phyloP scores from a whole-genome alignment of 2,329 filamentous ascomycete genomes.

The Trichoderma koningii region DNA sequence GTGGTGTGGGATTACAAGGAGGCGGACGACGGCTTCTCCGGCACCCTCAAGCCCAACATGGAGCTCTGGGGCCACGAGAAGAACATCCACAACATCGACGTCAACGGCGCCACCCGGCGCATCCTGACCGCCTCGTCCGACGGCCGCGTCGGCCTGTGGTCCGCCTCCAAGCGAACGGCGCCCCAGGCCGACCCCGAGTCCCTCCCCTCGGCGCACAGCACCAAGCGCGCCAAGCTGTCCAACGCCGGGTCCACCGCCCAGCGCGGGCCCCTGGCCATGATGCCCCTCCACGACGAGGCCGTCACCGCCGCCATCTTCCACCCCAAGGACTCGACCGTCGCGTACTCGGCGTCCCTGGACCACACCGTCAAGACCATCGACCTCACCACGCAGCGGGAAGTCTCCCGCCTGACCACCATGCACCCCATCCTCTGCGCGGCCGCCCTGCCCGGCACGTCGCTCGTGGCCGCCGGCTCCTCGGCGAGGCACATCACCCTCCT shows the following conservation, averaged over 20 bases:
- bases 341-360: conserved; percentile 89
- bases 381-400: conserved; percentile 74
- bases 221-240: conserved; percentile 75
- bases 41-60: conserved; percentile 68
- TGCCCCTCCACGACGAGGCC: conserved; percentile 70
- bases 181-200: conserved; percentile 71
- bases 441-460: conserved; percentile 66
- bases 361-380: conserved; percentile 91
- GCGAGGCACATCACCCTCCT: conserved; percentile 89
- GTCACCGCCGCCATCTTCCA: conserved; percentile 85
- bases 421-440: conserved; percentile 80
- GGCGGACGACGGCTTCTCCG: conserved; percentile 59
- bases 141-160: conserved; percentile 85
- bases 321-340: conserved; percentile 79
- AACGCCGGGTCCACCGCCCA: conserved; percentile 56
- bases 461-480: conserved; percentile 74
- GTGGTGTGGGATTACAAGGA: conserved; percentile 88
- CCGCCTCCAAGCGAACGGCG: conserved; percentile 72
- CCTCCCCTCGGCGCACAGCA: conserved; percentile 65
- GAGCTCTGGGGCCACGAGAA: conserved; percentile 83
- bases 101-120: conserved; percentile 71
- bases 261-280: conserved; percentile 75
- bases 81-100: conserved; percentile 71
- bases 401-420: conserved; percentile 80
- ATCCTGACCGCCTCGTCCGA: conserved; percentile 86